Evolutionary conservation across 495 filamentous ascomycete species (phyloP).

Genomic region (Aspergillus kassunensis): DNA sequence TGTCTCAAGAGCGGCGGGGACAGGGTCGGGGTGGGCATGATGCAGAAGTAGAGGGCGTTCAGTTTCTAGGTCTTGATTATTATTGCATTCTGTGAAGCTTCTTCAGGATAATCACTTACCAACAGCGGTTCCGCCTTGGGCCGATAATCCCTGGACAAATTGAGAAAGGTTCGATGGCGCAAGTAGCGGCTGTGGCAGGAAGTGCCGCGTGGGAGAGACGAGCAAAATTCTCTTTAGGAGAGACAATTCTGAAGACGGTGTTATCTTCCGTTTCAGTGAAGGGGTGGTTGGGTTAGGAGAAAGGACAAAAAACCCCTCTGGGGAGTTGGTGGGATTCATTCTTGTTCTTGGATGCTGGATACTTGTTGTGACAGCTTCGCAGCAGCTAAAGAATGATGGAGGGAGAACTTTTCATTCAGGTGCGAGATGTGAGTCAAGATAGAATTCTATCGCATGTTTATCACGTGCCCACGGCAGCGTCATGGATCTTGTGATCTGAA

Average conservation of each 20-base stretch:
- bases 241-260: not conserved
- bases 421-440: no score
- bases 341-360: no score
- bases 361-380: no score
- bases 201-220: not conserved
- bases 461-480: no score
- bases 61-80: not conserved
- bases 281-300: not conserved
- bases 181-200: not conserved
- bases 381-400: no score
- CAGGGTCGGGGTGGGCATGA: not conserved
- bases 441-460: no score
- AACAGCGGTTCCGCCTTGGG: not conserved
- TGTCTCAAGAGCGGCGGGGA: not conserved
- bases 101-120: not conserved
- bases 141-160: not conserved
- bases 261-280: not conserved
- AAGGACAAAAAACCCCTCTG: no score
- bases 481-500: no score
- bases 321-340: no score
- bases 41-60: not conserved
- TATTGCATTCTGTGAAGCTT: not conserved
- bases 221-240: not conserved
- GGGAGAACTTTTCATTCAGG: no score
- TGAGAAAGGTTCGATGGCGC: not conserved